Evolutionary conservation across 352 stramenopile genomes (phyloP).

Genomic region (Phytophthora palmivora): DNA sequence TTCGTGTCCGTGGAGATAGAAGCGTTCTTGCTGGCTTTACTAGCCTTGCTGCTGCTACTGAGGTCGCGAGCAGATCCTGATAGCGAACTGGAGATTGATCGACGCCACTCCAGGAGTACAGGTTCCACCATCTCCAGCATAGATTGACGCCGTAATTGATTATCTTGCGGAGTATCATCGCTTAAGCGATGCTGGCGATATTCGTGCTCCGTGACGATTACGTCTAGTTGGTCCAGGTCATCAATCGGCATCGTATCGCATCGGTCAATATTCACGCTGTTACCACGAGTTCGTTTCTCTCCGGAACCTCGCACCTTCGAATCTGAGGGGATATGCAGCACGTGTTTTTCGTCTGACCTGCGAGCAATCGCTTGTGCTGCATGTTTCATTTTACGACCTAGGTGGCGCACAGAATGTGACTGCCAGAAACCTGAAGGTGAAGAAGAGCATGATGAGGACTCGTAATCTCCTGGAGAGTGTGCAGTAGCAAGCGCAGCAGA

Average conservation of each 20-base stretch:
- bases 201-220: conserved; percentile 41
- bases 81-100: conserved; percentile 30
- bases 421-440: conserved; percentile 40
- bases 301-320: conserved; percentile 13
- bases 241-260: conserved; percentile 43
- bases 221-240: conserved; percentile 49
- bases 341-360: conserved; percentile 20
- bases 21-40: conserved; percentile 23
- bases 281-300: conserved; percentile 19
- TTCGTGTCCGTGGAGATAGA: conserved; percentile 16
- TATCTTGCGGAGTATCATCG: conserved; percentile 8
- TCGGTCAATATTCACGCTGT: conserved; percentile 26
- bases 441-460: conserved; percentile 21
- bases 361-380: conserved; percentile 17
- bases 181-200: conserved; percentile 22
- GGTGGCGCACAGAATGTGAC: conserved; percentile 32
- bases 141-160: conserved; percentile 19
- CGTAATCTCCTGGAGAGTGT: conserved; percentile 23
- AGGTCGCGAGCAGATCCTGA: conserved; percentile 27
- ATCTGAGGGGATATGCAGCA: conserved; percentile 3
- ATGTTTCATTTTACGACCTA: conserved; percentile 30
- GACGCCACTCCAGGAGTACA: conserved; percentile 36
- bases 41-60: conserved; percentile 36
- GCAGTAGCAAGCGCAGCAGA: conserved; percentile 12
- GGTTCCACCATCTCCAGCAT: conserved; percentile 40